Evolutionary conservation across 257 asterid species (phyloP).

Genomic region (Eucommia ulmoides): DNA sequence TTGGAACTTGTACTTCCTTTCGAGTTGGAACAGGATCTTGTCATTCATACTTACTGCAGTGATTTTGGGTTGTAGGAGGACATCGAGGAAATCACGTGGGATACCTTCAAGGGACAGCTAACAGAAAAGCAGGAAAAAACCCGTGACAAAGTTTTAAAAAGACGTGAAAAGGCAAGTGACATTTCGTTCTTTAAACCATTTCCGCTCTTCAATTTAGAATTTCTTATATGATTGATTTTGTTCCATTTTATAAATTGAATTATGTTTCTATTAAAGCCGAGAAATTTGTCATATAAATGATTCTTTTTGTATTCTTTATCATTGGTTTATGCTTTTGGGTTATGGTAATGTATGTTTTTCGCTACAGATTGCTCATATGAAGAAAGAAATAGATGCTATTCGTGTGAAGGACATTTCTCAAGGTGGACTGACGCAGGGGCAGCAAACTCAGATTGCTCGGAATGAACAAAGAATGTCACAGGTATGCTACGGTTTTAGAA

Average conservation of each 20-base stretch:
- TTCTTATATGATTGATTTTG: no score
- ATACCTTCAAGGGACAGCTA: slow-evolving; percentile 86
- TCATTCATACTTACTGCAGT: no score
- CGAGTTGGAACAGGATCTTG: no score
- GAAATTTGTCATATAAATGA: no score
- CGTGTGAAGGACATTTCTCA: slow-evolving; percentile 97
- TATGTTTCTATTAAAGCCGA: no score
- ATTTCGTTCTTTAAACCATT: background rate
- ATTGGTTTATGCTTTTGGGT: no score
- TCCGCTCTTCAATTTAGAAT: background rate
- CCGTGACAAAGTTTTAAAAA: slow-evolving; percentile 79
- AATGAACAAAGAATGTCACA: slow-evolving; percentile 96
- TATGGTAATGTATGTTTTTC: no score
- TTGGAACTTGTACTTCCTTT: no score
- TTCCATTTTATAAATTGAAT: no score
- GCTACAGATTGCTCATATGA: slow-evolving; percentile 88
- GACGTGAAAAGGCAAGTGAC: slow-evolving; percentile 73
- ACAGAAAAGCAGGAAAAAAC: slow-evolving; percentile 98
- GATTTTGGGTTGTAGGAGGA: slow-evolving; percentile 84
- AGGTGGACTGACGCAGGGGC: slow-evolving; percentile 99
- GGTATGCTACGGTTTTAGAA: slow-evolving; percentile 26
- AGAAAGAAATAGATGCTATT: slow-evolving; percentile 97
- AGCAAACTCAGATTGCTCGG: slow-evolving; percentile 99
- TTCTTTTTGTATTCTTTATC: no score
- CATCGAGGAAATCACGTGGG: slow-evolving; percentile 93